Percentiles rank a stretch among this genome's conserved stretches.
Conservation (phyloP, 139 green algal species). For the Chlorella sp. region DNA sequence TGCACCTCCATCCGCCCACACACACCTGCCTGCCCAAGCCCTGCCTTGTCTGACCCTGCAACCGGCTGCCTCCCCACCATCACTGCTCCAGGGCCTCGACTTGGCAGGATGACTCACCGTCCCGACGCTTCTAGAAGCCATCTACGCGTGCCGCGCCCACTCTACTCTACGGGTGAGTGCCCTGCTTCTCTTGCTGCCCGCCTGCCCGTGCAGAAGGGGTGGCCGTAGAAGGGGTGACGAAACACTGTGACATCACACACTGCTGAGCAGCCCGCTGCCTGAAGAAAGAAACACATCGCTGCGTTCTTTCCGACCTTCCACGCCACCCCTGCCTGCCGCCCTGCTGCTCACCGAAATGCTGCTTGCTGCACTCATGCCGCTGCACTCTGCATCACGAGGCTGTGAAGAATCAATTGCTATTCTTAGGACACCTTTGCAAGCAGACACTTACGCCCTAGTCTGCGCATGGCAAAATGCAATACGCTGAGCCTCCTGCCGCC, state of each 20-base stretch:
- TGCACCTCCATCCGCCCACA: no score
- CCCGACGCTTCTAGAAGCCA: no score
- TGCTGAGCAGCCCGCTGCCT: slow-evolving; percentile 33
- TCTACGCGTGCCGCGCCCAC: no score
- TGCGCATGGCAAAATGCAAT: slow-evolving; percentile 35
- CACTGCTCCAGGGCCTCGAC: no score
- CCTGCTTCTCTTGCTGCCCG: background rate
- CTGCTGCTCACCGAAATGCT: background rate
- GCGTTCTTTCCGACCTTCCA: slow-evolving; percentile 60
- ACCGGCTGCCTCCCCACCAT: no score
- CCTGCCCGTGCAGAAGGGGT: background rate
- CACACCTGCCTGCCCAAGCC: no score
- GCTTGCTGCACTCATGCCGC: background rate
- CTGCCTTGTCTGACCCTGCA: no score
- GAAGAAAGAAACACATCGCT: slow-evolving; percentile 51
- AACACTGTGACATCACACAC: slow-evolving; percentile 36
- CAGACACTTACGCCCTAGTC: slow-evolving; percentile 13
- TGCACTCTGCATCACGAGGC: background rate
- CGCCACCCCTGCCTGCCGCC: background rate
- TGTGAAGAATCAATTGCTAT: slow-evolving; percentile 23
- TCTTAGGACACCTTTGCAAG: slow-evolving; percentile 61
- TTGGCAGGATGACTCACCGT: no score
- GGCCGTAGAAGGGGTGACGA: slow-evolving; percentile 47
- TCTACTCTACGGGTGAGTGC: background rate
- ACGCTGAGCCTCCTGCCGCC: slow-evolving; percentile 15